A percentile compares a stretch with the other conserved stretches of the same genome.
These are phyloP conservation scores for Ampelocalamus luodianensis DNA, from an alignment of 176 grass and related monocot species.

Conservation along the genomic window DNA sequence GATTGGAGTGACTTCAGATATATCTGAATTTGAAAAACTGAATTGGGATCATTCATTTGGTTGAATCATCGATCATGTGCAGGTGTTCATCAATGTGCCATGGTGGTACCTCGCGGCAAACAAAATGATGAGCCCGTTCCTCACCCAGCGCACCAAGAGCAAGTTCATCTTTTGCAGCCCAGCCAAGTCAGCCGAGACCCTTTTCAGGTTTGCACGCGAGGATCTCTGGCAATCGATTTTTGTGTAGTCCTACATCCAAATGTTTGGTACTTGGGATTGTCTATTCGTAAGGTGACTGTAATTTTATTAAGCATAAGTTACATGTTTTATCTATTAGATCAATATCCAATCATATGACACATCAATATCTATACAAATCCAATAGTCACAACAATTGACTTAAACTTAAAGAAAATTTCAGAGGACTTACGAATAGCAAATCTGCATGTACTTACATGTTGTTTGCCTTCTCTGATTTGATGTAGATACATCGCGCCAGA, in stretches of 20 bases:
- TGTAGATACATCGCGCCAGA: slow-evolving; percentile 80
- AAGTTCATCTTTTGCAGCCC: slow-evolving; percentile 87
- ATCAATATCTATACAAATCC: too few species aligned
- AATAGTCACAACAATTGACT: too few species aligned
- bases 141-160: slow-evolving; percentile 94
- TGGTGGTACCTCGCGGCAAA: slow-evolving; percentile 94
- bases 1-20: background rate
- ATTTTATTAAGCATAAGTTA: too few species aligned
- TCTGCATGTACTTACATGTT: slow-evolving; percentile 3
- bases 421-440: too few species aligned
- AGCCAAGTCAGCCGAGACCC: slow-evolving; percentile 76
- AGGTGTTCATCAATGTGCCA: slow-evolving; percentile 97
- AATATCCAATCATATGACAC: too few species aligned
- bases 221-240: background rate
- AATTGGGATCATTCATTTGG: slow-evolving; percentile 11
- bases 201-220: slow-evolving; percentile 70
- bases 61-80: slow-evolving; percentile 14
- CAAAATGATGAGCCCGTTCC: slow-evolving; percentile 86
- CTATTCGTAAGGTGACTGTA: too few species aligned
- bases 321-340: too few species aligned
- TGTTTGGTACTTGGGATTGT: too few species aligned
- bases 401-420: too few species aligned
- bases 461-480: background rate
- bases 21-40: background rate
- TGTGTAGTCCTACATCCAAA: background rate